Evolutionary conservation across 2,329 filamentous ascomycete genomes (phyloP), one percentile per base, ranked within the genome.

Genomic region (Exophiala sp.): DNA sequence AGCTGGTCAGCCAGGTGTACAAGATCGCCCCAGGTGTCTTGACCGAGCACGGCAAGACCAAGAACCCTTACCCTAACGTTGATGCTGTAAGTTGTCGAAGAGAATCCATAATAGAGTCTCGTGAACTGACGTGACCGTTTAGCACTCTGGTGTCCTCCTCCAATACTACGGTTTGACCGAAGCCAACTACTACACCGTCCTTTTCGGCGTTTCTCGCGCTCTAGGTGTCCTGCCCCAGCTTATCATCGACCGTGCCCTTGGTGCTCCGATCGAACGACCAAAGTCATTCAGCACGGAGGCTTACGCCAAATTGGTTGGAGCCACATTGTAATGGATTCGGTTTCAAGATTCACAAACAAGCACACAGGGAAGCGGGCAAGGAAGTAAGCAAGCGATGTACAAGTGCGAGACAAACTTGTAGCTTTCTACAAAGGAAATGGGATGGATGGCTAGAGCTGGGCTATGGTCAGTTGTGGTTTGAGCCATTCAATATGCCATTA

Each of bases 11-110:
- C 81, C 93, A 98, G 79, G 93, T 98, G 64, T 98, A 97, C 87
- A 98, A 98, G 88, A 97, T 98, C 66, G 93, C 93, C 60, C 93
- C 93, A 60, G 86, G 85, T 67, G 93, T 98, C 65, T 80, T 98
- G 71, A 98, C 93, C 62, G 89, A 98, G 84, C 93, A 98, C 79
- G 93, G 93, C 78, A 98, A 98, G 88, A 97, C 91, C 80, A 97
- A 97, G 87, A 96, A 97, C 86, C 91, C 91, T 62, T 97, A 81
- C 82, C 93, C 93, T 74, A 97, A 97, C 79, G 90, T 97, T 67
- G 91, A 97, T 68, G 90, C 91, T 67, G 71, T 74, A 68, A 68
- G 70, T 59, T 30, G 34, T 18, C 9, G n/a, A n/a, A 24, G 18
- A 4, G 11, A 19, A 22, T 22, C 16, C 4, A 13, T 7, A 34